Evolutionary conservation across 2,329 filamentous ascomycete genomes (phyloP), one percentile per base, ranked within the genome.

Genomic region (Hypoxylon sp.): DNA sequence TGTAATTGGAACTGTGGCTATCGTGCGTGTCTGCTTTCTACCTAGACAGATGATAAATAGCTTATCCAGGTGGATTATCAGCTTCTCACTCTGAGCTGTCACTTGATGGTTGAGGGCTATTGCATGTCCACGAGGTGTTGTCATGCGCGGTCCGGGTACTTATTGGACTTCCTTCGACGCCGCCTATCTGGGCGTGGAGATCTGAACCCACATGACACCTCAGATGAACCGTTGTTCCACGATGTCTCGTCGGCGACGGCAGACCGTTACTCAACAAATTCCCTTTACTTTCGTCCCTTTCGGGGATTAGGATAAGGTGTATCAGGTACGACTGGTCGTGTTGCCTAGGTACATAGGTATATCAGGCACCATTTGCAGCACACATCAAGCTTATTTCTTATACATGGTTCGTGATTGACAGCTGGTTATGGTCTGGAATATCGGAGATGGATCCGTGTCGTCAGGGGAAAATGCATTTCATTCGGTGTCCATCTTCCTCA

Each of bases 111-210:
- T 48, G 45, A 52, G n/a, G 49, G 45, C 48, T 50, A 51, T 32
- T 46, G 40, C 50, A 45, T 63, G 63, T 55, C 48, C 66, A 68
- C 59, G 60, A 61, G 66, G 45, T 61, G 40, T 51, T 57, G 54
- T 65, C 62, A 68, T 51, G 49, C 44, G 55, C 53, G 16, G 18
- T 11, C 50, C n/a, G 22, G 22, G 5, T 53, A 53, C 40, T 53
- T 53, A 42, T 53, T 46, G 40, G 52, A 46, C 38, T 60, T 48
- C 40, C 49, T 22, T 60, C 22, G 8, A 54, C 7, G 18, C 49
- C 32, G 30, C 32, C 50, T 46, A 54, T 30, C 32, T 49, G 46
- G 36, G 8, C 40, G 38, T 46, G 28, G 33, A 52, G 32, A 22
- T 38, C 36, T 20, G 26, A 49, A 38, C 42, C 45, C 65, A 65